Evolutionary conservation across 164 flowering plant species (phyloP), one percentile per base, ranked within the genome.

Genomic region (Dillenia suffruticosa): DNA sequence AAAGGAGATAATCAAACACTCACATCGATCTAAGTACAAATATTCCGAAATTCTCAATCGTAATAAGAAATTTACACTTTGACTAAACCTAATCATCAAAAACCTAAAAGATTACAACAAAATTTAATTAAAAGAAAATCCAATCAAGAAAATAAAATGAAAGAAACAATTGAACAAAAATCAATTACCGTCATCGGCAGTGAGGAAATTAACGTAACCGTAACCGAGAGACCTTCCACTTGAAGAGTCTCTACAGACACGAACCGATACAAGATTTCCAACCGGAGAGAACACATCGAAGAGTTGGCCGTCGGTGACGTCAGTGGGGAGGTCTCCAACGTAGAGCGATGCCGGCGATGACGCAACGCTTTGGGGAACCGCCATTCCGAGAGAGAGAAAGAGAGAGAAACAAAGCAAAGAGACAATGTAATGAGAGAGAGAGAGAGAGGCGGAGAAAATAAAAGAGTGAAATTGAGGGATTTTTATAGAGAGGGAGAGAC

Each of bases 291-390:
- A 92, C 2, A 74, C 78, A 1, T 88, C 84, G 49, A 57, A 61
- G 9, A 92, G 79, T 54, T 70, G 58, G 1, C 68, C 76, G 10
- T 92, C 96, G 1, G 77, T 73, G n/a, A 86, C 73, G 50, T 84
- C 86, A 2, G 78, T 83, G 45, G 82, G 86, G 49, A 92, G 78
- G 74, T 92, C 98, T 0, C 98, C 98, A 40, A 90, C 89, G 81
- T 90, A 90, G 1, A 92, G 79, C 24, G 94, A 80, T 22, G 77
- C 81, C 44, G 85, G 76, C 7, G 75, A 44, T 26, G 69, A 68
- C n/a, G 71, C 70, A 10, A 62, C 67, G 57, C 76, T 43, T 54
- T 75, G 53, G 26, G 81, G 67, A 56, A 70, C 77, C 66, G 80
- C 82, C 85, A 79, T 75, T 71, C 55, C 40, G 40, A 3, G 22